Percentiles rank a stretch among this genome's conserved stretches.
phyloP scores from a whole-genome alignment of 2,329 filamentous ascomycete species.

The Sporothrix brasiliensis region DNA sequence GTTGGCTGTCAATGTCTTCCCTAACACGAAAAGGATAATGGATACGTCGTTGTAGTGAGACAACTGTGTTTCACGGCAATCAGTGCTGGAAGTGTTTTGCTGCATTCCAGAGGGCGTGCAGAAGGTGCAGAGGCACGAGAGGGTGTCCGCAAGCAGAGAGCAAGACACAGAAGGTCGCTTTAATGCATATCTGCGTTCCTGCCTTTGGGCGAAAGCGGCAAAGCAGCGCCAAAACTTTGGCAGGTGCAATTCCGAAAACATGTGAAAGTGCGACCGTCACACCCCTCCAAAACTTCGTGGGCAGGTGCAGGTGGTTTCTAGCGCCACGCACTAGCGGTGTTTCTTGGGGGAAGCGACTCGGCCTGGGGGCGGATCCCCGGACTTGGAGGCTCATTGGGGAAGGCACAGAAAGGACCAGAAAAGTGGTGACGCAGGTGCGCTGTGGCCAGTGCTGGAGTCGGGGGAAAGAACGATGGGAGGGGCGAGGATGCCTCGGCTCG shows the following conservation, averaged over 20 bases:
- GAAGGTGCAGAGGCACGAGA: background rate
- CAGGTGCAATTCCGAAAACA: constrained; percentile 18
- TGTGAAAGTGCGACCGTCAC: constrained; percentile 18
- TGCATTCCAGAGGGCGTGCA: constrained; percentile 4
- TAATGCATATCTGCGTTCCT: constrained; percentile 20
- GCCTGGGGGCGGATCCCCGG: constrained; percentile 27
- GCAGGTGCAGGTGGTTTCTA: constrained; percentile 26
- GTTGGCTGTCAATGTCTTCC: background rate
- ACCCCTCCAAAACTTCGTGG: background rate
- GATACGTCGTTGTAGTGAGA: constrained; percentile 7
- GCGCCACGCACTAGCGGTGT: constrained; percentile 25
- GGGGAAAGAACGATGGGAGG: constrained; percentile 25
- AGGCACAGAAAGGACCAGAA: background rate
- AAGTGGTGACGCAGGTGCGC: constrained; percentile 31
- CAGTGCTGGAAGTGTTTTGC: background rate
- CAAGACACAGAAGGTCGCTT: constrained; percentile 6
- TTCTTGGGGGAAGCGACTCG: background rate
- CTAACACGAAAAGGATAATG: background rate
- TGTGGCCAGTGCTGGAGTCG: background rate
- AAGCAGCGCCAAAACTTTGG: background rate
- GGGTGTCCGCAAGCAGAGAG: background rate
- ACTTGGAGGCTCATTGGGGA: constrained; percentile 27
- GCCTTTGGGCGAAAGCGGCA: background rate
- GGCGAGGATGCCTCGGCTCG: constrained; percentile 31
- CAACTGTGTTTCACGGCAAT: constrained; percentile 9